Evolutionary conservation across 192 early-diverging fungal genomes (phyloP).

Genomic region (Rhizoclosmatium globosum): DNA sequence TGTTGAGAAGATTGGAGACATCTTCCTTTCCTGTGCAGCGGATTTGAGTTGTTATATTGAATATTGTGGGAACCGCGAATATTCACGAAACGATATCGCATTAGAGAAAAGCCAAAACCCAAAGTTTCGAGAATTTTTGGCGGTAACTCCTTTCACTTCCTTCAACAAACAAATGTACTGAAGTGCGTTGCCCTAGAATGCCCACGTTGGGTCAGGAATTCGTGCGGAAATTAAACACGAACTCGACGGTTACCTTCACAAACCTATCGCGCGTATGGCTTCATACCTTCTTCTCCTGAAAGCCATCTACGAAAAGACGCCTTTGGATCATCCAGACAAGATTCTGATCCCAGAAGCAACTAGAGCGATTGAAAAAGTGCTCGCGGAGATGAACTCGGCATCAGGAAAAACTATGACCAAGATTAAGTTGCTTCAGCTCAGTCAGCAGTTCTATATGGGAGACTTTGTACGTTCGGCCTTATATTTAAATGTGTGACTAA

Average conservation of each 20-base stretch:
- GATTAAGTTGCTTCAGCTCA: constrained; percentile 79
- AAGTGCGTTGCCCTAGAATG: background rate
- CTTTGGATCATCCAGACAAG: constrained; percentile 80
- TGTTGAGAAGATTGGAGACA: constrained; percentile 86
- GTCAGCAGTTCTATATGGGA: constrained; percentile 49
- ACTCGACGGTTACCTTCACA: constrained; percentile 28
- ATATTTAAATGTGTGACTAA: constrained; percentile 54
- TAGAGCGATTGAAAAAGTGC: constrained; percentile 73
- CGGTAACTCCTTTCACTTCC: too few relatives aligned
- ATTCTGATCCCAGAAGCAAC: constrained; percentile 77
- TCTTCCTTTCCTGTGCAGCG: constrained; percentile 76
- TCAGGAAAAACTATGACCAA: constrained; percentile 89
- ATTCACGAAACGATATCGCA: constrained; percentile 83
- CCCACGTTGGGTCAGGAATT: background rate
- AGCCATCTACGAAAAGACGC: constrained; percentile 85
- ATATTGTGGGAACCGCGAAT: constrained; percentile 88
- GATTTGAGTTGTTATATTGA: constrained; percentile 81
- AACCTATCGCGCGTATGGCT: constrained; percentile 86
- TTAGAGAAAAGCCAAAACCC: constrained; percentile 75
- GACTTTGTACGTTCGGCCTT: constrained; percentile 35
- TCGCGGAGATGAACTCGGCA: constrained; percentile 83
- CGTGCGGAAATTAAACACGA: constrained; percentile 17
- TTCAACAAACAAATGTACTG: too few relatives aligned
- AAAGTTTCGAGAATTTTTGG: constrained; percentile 78
- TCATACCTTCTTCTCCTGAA: constrained; percentile 85